Percentiles rank a stretch among this genome's conserved stretches.
phyloP scores from a whole-genome alignment of 331 rosid species.

The Quercus phellos region DNA sequence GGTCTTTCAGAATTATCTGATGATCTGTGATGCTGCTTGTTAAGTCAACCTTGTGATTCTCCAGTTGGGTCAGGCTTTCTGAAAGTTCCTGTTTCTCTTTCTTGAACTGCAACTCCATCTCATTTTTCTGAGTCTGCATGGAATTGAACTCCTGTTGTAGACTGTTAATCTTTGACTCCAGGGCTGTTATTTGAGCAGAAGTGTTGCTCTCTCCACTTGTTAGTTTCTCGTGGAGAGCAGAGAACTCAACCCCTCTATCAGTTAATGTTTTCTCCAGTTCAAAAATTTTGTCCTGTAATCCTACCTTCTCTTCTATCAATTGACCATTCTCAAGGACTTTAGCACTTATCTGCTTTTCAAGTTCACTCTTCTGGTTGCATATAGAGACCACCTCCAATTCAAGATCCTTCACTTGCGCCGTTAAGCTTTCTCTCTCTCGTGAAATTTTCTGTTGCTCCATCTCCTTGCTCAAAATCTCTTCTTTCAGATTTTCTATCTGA shows the following conservation, averaged over 20 bases:
- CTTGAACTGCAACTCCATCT: conserved; percentile 43
- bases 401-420: conserved; percentile 33
- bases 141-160: conserved; percentile 57
- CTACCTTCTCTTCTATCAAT: conserved; percentile 41
- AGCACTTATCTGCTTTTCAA: conserved; percentile 43
- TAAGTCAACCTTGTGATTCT: conserved; percentile 52
- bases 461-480: conserved; percentile 45
- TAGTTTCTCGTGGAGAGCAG: conserved; percentile 43
- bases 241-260: conserved; percentile 45
- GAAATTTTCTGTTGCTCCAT: conserved; percentile 41
- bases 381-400: conserved; percentile 36
- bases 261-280: conserved; percentile 42
- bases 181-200: conserved; percentile 40
- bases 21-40: conserved; percentile 34
- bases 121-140: conserved; percentile 51
- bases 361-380: conserved; percentile 33
- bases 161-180: conserved; percentile 39
- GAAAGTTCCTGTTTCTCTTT: conserved; percentile 47
- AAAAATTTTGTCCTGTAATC: conserved; percentile 35
- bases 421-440: conserved; percentile 51
- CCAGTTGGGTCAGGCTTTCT: conserved; percentile 35
- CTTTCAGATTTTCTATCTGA: conserved; percentile 53
- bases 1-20: conserved; percentile 47
- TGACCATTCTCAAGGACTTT: conserved; percentile 36
- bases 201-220: conserved; percentile 43